Percentiles rank a stretch among this genome's conserved stretches.
Evolutionary conservation across 2,329 filamentous ascomycete genomes (phyloP).

Genomic region (Fusarium tjaetaba): DNA sequence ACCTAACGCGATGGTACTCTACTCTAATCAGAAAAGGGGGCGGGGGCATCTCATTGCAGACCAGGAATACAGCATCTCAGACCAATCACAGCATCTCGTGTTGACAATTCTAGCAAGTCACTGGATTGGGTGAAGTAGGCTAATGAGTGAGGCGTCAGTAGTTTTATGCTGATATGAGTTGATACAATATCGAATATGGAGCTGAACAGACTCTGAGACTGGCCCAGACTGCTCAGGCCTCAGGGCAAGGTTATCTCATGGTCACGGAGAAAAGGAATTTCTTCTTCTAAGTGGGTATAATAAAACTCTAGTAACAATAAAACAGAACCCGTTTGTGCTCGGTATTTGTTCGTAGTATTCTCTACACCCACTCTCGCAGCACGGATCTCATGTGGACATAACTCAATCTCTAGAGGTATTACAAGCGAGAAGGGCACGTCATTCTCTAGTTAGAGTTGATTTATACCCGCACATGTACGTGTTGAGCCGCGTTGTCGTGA

Average conservation of each 20-base stretch:
- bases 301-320: slow-evolving; percentile 2
- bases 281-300: background rate
- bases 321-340: background rate
- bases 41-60: slow-evolving; percentile 7
- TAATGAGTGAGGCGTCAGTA: slow-evolving; percentile 12
- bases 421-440: slow-evolving; percentile 29
- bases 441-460: slow-evolving; percentile 2
- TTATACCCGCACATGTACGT: slow-evolving; percentile 5
- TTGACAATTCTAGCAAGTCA: slow-evolving; percentile 21
- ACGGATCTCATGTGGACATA: slow-evolving; percentile 21
- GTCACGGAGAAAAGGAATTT: background rate
- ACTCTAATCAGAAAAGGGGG: slow-evolving; percentile 19
- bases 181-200: background rate
- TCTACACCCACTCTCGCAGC: slow-evolving; percentile 12
- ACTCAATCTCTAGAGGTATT: slow-evolving; percentile 18
- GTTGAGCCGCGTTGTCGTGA: slow-evolving; percentile 28
- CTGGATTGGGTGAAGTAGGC: slow-evolving; percentile 8
- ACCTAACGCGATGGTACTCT: background rate
- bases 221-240: background rate
- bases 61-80: background rate
- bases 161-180: background rate
- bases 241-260: background rate
- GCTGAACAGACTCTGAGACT: background rate
- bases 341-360: slow-evolving; percentile 7
- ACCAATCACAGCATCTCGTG: slow-evolving; percentile 11